A percentile compares a stretch with the other conserved stretches of the same genome.
Evolutionary conservation across 805 yeast species (phyloP).

Genomic region (Candida parachauliodes): DNA sequence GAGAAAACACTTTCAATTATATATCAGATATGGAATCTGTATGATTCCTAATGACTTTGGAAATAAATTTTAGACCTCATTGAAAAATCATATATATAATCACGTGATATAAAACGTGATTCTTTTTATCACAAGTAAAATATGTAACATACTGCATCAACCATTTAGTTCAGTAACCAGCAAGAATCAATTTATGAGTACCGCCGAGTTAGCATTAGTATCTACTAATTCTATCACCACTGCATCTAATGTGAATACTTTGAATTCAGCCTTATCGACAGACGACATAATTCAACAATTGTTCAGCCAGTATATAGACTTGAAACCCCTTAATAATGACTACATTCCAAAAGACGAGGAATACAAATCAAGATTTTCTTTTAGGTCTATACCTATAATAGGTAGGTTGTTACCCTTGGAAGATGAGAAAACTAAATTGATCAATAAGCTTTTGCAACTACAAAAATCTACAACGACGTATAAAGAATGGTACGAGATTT

Average conservation of each 20-base stretch:
- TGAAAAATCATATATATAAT: neutral
- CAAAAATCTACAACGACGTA: slow-evolving; percentile 41
- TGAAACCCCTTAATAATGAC: slow-evolving; percentile 3
- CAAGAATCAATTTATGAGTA: slow-evolving; percentile 1
- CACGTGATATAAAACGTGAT: neutral
- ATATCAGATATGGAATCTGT: too few species aligned
- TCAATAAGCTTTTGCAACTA: slow-evolving; percentile 22
- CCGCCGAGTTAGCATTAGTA: slow-evolving; percentile 2
- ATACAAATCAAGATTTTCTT: neutral
- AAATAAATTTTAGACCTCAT: too few species aligned
- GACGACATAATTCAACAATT: slow-evolving; percentile 14
- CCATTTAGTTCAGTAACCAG: neutral
- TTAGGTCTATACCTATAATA: slow-evolving; percentile 18
- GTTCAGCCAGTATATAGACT: slow-evolving; percentile 12
- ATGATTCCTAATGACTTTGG: too few species aligned
- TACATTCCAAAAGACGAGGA: slow-evolving; percentile 1
- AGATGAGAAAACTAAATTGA: slow-evolving; percentile 20
- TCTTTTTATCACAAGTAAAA: too few species aligned
- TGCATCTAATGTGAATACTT: too few species aligned
- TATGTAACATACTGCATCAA: neutral
- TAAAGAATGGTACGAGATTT: slow-evolving; percentile 64
- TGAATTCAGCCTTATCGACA: neutral
- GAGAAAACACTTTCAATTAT: too few species aligned
- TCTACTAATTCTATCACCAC: neutral
- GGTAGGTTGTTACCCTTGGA: slow-evolving; percentile 16